These are phyloP conservation scores for Nemania diffusa DNA, from an alignment of 2,329 filamentous ascomycete genomes.

Conservation along the genomic window DNA sequence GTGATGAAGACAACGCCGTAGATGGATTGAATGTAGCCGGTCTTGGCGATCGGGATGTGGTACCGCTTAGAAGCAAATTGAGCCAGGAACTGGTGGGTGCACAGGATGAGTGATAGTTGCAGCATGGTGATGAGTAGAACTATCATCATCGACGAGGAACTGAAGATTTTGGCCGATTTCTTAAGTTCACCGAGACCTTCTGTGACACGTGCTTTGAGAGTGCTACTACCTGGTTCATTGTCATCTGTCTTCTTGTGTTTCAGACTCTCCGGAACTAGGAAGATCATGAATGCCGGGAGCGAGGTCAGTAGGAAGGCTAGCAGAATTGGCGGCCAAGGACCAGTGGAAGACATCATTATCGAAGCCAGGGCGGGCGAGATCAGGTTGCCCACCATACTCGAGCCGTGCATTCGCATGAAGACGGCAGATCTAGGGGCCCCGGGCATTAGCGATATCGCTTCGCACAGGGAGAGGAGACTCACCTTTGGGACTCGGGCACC, in stretches of 20 bases:
- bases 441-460: constrained; percentile 2
- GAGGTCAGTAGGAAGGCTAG: constrained; percentile 40
- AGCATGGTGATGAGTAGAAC: constrained; percentile 40
- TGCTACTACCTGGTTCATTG: background rate
- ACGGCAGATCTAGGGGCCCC: constrained; percentile 48
- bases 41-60: constrained; percentile 45
- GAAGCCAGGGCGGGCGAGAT: constrained; percentile 52
- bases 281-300: constrained; percentile 36
- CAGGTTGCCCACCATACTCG: constrained; percentile 50
- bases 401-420: constrained; percentile 50
- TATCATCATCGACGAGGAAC: constrained; percentile 39
- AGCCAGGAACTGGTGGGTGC: constrained; percentile 45
- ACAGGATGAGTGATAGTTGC: constrained; percentile 37
- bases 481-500: constrained; percentile 52
- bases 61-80: constrained; percentile 50
- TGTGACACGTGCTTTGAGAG: constrained; percentile 19
- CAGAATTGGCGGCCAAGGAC: constrained; percentile 49
- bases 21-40: constrained; percentile 47
- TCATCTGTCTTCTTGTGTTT: constrained; percentile 11
- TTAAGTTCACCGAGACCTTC: constrained; percentile 36
- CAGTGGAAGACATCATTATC: constrained; percentile 49
- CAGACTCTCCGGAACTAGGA: constrained; percentile 47
- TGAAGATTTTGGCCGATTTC: constrained; percentile 40
- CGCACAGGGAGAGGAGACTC: constrained; percentile 7
- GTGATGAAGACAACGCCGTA: constrained; percentile 46